Evolutionary conservation across 495 filamentous ascomycete genomes (phyloP).

Genomic region (Clohesyomyces aquaticus): DNA sequence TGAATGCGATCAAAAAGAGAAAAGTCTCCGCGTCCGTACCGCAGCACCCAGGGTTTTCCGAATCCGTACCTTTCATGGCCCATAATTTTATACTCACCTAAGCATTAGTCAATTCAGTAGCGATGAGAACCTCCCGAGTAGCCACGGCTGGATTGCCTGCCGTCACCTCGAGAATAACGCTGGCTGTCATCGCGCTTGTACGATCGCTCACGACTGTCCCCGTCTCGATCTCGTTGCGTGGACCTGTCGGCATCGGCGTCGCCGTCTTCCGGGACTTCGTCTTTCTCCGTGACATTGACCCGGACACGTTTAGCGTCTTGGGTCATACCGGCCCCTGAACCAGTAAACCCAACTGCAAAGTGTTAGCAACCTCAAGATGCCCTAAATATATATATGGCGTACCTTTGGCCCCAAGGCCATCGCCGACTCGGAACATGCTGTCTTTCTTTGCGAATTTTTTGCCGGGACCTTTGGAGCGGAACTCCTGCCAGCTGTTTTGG

Average conservation of each 20-base stretch:
- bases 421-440: constrained; percentile 94
- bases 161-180: neutral
- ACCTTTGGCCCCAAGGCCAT: constrained; percentile 86
- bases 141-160: neutral
- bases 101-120: too few species aligned
- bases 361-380: constrained; percentile 45
- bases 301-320: constrained; percentile 82
- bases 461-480: constrained; percentile 77
- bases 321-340: constrained; percentile 91
- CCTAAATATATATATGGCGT: constrained; percentile 31
- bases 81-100: too few species aligned
- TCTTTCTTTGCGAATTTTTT: constrained; percentile 79
- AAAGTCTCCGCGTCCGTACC: too few species aligned
- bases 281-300: constrained; percentile 82
- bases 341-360: constrained; percentile 84
- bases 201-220: neutral
- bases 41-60: too few species aligned
- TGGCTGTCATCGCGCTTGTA: neutral
- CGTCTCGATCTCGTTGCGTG: neutral
- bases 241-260: neutral
- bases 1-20: too few species aligned
- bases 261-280: constrained; percentile 52
- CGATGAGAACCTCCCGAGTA: too few species aligned
- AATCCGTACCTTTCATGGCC: too few species aligned
- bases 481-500: constrained; percentile 83